Base-by-base conservation (phyloP, 1,139 yeast species). In the Geotrichum restrictum region DNA sequence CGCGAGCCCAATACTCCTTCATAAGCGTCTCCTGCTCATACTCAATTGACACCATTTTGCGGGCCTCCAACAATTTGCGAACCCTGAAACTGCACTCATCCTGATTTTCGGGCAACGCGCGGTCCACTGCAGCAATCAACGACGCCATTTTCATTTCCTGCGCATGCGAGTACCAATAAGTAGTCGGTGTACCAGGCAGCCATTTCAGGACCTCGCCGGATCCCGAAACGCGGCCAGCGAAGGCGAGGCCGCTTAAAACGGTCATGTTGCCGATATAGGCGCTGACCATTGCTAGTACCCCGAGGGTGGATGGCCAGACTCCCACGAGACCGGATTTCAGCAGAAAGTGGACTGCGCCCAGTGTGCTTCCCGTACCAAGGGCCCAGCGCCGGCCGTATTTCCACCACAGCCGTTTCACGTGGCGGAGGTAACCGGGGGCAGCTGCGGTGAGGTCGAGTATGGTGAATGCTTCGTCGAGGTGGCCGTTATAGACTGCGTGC, bases 1-100 rank as follows among this genome's bases (percentile, higher is more conserved):
- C 85, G 53, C 79, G 73, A 64, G 83, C 78, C 93, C 94, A 85
- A 67, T 85, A 85, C 49, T 88, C 89, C 62, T 84, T 53, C 45
- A 53, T 50, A 5, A 53, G 32, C 4, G 77, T 82, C 87, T 91
- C 86, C 57, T 80, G 84, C 62, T 83, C 85, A 13, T 85, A 85
- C 57, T 83, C 88, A 48, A 81, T 66, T 55, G 83, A 87, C 18
- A 59, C 58, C 68, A 65, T 64, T 14, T 60, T 58, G 10, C 68
- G 62, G 21, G 57, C 54, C 42, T 53, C 49, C 37, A 65, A 56
- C 24, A 71, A 69, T 50, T 63, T 62, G 32, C 64, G 57, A 49
- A 71, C 60, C 41, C 64, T 60, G 10, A 62, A 58, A 18, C 71
- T 63, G 40, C 65, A 60, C 45, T 72, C 74, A 36, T 72, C 71